Percentiles rank a stretch among this genome's conserved stretches.
Conservation (phyloP, 148 eudicot genomes). For the Rhododendron williamsianum region DNA sequence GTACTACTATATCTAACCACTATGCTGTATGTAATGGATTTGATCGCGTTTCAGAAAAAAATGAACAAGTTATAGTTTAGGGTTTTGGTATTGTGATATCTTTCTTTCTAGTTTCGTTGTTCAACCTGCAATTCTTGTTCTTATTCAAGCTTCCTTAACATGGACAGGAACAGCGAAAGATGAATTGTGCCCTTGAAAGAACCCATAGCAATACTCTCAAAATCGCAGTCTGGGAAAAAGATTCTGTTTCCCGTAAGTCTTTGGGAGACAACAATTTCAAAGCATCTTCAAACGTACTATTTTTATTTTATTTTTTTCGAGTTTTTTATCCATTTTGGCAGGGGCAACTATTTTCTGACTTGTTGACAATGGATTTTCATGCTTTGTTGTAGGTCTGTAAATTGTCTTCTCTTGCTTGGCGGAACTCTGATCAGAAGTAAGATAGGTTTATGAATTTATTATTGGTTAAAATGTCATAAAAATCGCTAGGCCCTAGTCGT, state of each 20-base stretch:
- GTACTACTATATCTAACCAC: no score
- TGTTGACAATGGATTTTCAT: not conserved
- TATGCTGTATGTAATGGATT: not conserved
- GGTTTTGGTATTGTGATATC: not conserved
- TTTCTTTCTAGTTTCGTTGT: not conserved
- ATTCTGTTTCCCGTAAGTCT: not conserved
- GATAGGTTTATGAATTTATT: not conserved
- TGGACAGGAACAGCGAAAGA: slow-evolving; percentile 8
- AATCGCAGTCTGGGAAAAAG: not conserved
- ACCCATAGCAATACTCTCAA: slow-evolving; percentile 1
- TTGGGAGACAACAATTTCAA: slow-evolving; percentile 9
- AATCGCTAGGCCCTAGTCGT: no score
- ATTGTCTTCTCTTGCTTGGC: slow-evolving; percentile 13
- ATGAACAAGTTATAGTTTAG: no score
- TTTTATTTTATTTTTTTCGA: not conserved
- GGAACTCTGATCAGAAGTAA: slow-evolving; percentile 15
- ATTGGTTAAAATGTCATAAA: not conserved
- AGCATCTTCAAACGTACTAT: slow-evolving; percentile 13
- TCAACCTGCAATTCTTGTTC: not conserved
- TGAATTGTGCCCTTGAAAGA: slow-evolving; percentile 12
- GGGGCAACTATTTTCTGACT: not conserved
- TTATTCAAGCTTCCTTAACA: not conserved
- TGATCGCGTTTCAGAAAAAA: not conserved
- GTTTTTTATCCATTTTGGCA: not conserved
- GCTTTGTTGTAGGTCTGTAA: slow-evolving; percentile 8